Percentiles rank a stretch among this genome's conserved stretches.
Conservation (phyloP, 2,329 filamentous ascomycete genomes). For the Xylariaceae sp. region DNA sequence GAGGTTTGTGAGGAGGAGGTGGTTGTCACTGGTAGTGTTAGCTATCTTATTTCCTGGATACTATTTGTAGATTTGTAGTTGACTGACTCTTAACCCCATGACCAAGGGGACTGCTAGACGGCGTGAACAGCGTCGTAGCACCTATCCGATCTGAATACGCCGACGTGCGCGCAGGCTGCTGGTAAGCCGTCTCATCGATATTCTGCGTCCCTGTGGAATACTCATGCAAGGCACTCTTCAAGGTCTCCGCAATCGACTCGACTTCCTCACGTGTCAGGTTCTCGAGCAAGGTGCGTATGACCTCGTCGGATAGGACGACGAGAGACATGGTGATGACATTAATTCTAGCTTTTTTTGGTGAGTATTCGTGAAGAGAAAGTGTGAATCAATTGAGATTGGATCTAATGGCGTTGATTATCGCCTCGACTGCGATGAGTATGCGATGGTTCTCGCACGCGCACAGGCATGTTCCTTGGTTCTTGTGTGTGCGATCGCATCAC, state of each 20-base stretch:
- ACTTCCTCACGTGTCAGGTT: constrained; percentile 49
- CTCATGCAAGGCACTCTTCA: constrained; percentile 52
- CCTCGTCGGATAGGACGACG: constrained; percentile 52
- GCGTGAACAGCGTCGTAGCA: constrained; percentile 68
- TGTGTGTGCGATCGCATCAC: not conserved
- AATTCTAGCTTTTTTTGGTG: not conserved
- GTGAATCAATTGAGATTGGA: too few species aligned
- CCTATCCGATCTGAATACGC: constrained; percentile 45
- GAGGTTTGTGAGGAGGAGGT: constrained; percentile 41
- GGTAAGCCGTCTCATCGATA: constrained; percentile 40
- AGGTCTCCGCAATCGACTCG: constrained; percentile 43
- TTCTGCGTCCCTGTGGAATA: constrained; percentile 53
- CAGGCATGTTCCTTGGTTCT: not conserved
- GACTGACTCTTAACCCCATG: constrained; percentile 62
- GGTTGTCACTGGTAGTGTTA: constrained; percentile 52
- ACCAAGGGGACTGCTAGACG: constrained; percentile 56
- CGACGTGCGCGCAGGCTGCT: constrained; percentile 51
- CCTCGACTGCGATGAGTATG: too few species aligned
- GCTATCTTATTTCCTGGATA: not conserved
- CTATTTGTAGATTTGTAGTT: not conserved
- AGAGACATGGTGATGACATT: constrained; percentile 43
- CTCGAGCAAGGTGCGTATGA: constrained; percentile 52
- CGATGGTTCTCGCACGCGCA: too few species aligned
- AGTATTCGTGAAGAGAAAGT: too few species aligned
- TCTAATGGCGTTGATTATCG: too few species aligned